Percentiles rank a stretch among this genome's conserved stretches.
Evolutionary conservation across 169 alveolate genomes (phyloP).

Genomic region (Perkinsus chesapeaki): DNA sequence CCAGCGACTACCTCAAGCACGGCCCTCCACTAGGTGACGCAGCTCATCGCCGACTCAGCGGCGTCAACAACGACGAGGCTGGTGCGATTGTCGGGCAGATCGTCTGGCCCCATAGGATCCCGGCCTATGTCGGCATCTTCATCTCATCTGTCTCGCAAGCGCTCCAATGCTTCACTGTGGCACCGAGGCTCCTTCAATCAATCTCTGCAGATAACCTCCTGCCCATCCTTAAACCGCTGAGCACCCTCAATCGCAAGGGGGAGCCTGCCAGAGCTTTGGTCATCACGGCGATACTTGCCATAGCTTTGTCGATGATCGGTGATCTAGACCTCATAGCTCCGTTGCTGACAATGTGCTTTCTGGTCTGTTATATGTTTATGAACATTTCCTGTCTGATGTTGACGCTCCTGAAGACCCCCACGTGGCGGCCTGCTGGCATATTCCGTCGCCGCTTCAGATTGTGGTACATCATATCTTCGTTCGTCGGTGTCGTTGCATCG

Average conservation of each 20-base stretch:
- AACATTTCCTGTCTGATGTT: slow-evolving; percentile 30
- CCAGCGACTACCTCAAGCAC: slow-evolving; percentile 20
- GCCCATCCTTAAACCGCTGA: neutral
- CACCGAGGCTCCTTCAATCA: slow-evolving; percentile 26
- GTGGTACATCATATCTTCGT: slow-evolving; percentile 24
- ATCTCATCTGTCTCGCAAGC: slow-evolving; percentile 31
- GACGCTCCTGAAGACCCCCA: slow-evolving; percentile 28
- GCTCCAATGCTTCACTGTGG: slow-evolving; percentile 35
- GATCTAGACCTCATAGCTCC: slow-evolving; percentile 22
- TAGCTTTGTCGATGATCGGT: slow-evolving; percentile 21
- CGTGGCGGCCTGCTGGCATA: slow-evolving; percentile 37
- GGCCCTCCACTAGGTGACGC: neutral
- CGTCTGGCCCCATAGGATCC: slow-evolving; percentile 9
- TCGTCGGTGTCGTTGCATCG: slow-evolving; percentile 16
- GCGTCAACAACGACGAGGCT: slow-evolving; percentile 2
- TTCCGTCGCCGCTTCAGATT: slow-evolving; percentile 20
- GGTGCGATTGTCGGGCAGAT: neutral
- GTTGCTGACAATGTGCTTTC: slow-evolving; percentile 31
- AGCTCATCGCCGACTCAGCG: neutral
- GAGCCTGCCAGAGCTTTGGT: slow-evolving; percentile 26
- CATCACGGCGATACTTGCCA: slow-evolving; percentile 18
- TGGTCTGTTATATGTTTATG: slow-evolving; percentile 29
- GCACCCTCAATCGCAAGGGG: slow-evolving; percentile 21
- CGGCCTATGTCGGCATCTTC: slow-evolving; percentile 34
- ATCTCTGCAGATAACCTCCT: slow-evolving; percentile 21